A percentile compares a stretch with the other conserved stretches of the same genome.
Conservation (phyloP, 352 stramenopile genomes). For the Pythium brassicae region DNA sequence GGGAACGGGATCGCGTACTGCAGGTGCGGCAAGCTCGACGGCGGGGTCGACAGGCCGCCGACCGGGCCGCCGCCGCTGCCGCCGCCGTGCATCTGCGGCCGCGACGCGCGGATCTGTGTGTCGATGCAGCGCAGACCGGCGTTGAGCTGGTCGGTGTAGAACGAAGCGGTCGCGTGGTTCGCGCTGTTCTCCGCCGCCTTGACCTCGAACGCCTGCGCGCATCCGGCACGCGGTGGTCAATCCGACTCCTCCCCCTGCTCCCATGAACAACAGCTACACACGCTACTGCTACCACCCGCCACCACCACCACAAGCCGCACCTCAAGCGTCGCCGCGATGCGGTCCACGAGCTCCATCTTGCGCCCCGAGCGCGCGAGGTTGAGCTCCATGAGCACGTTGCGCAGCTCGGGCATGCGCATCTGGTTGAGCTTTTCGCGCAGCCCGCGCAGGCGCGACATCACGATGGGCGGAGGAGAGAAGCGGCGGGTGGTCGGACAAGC, state of each 20-base stretch:
- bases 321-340: constrained; percentile 61
- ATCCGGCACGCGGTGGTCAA: not conserved
- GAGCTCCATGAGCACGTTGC: constrained; percentile 61
- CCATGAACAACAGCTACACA: no score
- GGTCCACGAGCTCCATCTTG: constrained; percentile 78
- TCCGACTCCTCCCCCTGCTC: not conserved
- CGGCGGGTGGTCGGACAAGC: no score
- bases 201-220: constrained; percentile 33
- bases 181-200: constrained; percentile 39
- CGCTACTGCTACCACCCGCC: no score
- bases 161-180: constrained; percentile 42
- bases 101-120: constrained; percentile 25
- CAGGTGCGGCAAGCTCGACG: not conserved
- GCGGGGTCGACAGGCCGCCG: not conserved
- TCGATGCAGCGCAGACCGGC: constrained; percentile 46
- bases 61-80: not conserved
- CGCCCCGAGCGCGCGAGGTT: constrained; percentile 65
- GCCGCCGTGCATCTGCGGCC: constrained; percentile 13
- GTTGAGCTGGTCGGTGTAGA: constrained; percentile 53
- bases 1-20: constrained; percentile 1
- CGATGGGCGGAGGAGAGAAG: not conserved
- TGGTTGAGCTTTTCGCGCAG: constrained; percentile 47
- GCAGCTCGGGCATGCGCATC: constrained; percentile 73
- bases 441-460: constrained; percentile 26
- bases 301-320: constrained; percentile 15